phyloP scores from a whole-genome alignment of 1,139 yeast genomes.

The Insectozyma bohioensis region DNA sequence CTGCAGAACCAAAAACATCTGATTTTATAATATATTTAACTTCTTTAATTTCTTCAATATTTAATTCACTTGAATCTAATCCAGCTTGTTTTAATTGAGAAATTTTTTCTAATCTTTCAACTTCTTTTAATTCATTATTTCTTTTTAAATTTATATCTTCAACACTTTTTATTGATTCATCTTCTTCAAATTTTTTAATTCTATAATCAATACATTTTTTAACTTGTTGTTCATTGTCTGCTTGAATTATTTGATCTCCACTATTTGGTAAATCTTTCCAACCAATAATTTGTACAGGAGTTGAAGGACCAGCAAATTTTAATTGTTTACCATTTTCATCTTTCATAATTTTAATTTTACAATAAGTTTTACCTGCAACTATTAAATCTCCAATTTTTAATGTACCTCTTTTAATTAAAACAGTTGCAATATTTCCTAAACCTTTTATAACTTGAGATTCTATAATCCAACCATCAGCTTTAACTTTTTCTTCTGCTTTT shows the following conservation, averaged over 20 bases:
- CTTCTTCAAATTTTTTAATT: constrained; percentile 51
- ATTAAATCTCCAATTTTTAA: constrained; percentile 67
- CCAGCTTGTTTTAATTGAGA: constrained; percentile 60
- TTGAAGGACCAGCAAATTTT: constrained; percentile 77
- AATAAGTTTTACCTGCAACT: constrained; percentile 84
- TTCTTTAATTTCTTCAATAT: constrained; percentile 21
- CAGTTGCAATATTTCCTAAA: constrained; percentile 83
- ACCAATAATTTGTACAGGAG: constrained; percentile 90
- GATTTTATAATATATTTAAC: constrained; percentile 77
- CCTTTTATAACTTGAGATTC: constrained; percentile 86
- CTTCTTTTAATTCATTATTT: constrained; percentile 45
- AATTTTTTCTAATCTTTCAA: constrained; percentile 50
- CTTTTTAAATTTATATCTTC: constrained; percentile 66
- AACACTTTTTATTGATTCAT: constrained; percentile 64
- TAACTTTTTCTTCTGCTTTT: constrained; percentile 57
- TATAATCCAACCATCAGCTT: constrained; percentile 84
- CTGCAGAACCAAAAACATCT: constrained; percentile 78
- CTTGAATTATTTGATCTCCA: constrained; percentile 83
- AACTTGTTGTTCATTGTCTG: constrained; percentile 69
- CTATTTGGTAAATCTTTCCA: constrained; percentile 95
- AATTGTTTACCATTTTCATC: constrained; percentile 71
- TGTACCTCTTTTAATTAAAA: constrained; percentile 77
- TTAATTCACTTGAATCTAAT: constrained; percentile 40
- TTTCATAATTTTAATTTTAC: constrained; percentile 80
- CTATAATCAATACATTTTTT: constrained; percentile 74